Base-by-base conservation (phyloP, 1,139 yeast species). In the Torulaspora globosa region DNA sequence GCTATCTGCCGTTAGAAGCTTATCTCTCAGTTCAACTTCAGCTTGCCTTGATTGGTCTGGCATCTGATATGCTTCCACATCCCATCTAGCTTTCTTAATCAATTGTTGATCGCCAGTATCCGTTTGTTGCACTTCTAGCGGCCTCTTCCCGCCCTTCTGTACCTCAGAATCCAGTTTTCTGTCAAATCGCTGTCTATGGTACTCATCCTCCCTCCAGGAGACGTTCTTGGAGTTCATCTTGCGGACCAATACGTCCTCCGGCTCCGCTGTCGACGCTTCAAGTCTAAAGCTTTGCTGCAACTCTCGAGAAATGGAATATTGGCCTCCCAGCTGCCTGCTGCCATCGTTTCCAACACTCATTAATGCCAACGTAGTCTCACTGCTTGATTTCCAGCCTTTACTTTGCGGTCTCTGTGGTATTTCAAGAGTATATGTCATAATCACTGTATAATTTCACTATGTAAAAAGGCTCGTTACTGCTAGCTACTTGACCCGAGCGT, bases 1-100 rank as follows among this genome's bases (percentile, higher is more conserved):
- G 3, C 83, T 71, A 31, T 81, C 83, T 0, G 78, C 66, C 2
- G 82, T 74, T 3, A 79, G 55, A 29, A 31, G 19, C 6, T 63
- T 43, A 44, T 66, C 62, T 31, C 55, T 47, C 18, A 69, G 48
- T 55, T 65, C 52, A 36, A 65, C 56, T 35, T 56, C 43, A 16
- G 59, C 44, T 15, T 57, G 47, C 37, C 47, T 45, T 5, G 58
- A 61, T 21, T 53, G 65, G 24, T 61, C 67, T 1, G 77, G 77
- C 2, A 73, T 67, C 48, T 63, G 54, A 36, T 70, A 69, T 15
- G 50, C 48, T 27, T 57, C 61, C 3, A 58, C 63, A 48, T 65
- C 70, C 69, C 71, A 63, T 54, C 72, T 58, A 5, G 66, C 56
- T 34, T 56, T 56, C 52, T 57, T 51, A 15, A 39, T 50, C 49